A percentile compares a stretch with the other conserved stretches of the same genome.
phyloP scores from a whole-genome alignment of 2,329 filamentous ascomycete genomes.

The Xylaria sp. region DNA sequence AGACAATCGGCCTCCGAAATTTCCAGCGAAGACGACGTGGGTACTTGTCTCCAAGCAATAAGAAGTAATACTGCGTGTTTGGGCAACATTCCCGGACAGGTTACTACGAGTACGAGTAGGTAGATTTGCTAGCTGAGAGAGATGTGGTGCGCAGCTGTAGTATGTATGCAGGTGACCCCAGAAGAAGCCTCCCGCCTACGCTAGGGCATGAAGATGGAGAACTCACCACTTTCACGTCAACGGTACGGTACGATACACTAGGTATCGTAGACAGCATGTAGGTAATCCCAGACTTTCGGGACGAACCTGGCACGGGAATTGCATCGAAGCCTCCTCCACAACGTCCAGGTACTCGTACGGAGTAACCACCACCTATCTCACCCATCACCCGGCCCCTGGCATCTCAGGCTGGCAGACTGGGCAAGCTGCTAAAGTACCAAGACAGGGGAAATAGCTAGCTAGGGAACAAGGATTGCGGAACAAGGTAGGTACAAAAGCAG shows the following conservation, averaged over 20 bases:
- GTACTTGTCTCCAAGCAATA: too few relatives aligned
- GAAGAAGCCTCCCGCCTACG: background rate
- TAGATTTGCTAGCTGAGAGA: background rate
- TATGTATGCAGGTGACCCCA: background rate
- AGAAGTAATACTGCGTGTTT: too few relatives aligned
- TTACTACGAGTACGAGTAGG: too few relatives aligned
- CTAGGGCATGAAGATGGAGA: too few relatives aligned
- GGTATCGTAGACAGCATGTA: background rate
- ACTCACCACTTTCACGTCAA: background rate
- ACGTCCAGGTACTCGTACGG: background rate
- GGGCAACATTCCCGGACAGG: too few relatives aligned
- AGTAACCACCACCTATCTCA: conserved; percentile 4
- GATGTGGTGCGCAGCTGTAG: background rate
- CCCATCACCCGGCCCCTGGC: conserved; percentile 17
- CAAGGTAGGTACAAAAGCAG: too few relatives aligned
- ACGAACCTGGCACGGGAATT: conserved; percentile 22
- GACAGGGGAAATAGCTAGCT: conserved; percentile 3
- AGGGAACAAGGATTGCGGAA: too few relatives aligned
- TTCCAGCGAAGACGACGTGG: too few relatives aligned
- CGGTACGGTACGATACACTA: background rate
- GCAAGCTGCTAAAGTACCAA: conserved; percentile 7
- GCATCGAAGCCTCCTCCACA: conserved; percentile 19
- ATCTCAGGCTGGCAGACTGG: background rate
- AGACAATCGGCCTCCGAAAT: too few relatives aligned
- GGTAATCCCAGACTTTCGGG: conserved; percentile 20